These are phyloP conservation scores for Trichoderma atroviride DNA, from an alignment of 2,329 filamentous ascomycete species.

Conservation along the genomic window DNA sequence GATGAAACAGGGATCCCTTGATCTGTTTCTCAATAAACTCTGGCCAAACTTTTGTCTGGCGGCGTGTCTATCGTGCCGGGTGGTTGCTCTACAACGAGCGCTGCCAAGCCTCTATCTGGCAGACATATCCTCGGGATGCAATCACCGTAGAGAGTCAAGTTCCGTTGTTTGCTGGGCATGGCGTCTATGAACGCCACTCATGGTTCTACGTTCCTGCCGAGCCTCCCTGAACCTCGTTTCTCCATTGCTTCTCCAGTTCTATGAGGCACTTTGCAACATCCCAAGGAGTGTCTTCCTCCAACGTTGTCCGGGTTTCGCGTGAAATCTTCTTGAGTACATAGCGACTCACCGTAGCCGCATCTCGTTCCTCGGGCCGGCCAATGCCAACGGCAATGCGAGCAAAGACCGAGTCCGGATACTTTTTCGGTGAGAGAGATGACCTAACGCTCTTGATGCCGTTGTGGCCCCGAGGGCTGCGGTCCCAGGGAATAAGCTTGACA, in stretches of 20 bases:
- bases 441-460: constrained; percentile 74
- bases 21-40: neutral
- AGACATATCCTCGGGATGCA: neutral
- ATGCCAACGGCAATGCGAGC: constrained; percentile 79
- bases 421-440: constrained; percentile 47
- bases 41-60: neutral
- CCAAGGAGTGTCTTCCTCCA: constrained; percentile 57
- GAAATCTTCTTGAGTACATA: constrained; percentile 78
- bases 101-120: neutral
- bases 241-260: constrained; percentile 49
- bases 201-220: neutral
- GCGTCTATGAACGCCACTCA: neutral
- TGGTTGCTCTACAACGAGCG: neutral
- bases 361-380: constrained; percentile 74
- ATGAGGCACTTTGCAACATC: constrained; percentile 55
- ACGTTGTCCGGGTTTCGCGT: constrained; percentile 49
- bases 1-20: neutral
- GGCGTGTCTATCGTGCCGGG: neutral
- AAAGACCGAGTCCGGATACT: constrained; percentile 49
- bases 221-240: constrained; percentile 19
- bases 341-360: constrained; percentile 66
- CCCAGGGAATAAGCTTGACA: constrained; percentile 65
- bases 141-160: neutral
- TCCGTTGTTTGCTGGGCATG: neutral
- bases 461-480: constrained; percentile 68